Base-by-base conservation (phyloP, 2,329 filamentous ascomycete genomes). In the Stenocarpella maydis region DNA sequence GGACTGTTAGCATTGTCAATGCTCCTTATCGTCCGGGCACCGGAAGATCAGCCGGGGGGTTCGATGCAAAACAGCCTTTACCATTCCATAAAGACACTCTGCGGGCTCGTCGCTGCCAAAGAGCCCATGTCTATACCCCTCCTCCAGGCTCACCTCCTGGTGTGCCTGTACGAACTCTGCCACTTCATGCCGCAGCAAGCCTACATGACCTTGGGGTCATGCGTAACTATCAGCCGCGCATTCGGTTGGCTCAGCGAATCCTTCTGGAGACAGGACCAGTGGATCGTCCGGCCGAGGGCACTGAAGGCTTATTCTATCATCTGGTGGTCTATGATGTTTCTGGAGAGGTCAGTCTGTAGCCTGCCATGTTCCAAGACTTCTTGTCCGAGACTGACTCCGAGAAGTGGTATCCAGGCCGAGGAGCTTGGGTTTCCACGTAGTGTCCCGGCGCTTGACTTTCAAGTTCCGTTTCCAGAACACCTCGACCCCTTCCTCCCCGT, bases 261-360 rank as follows among this genome's bases (percentile, higher is more conserved):
- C 7, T 77, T 76, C 58, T 78, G 76, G 76, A 63, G 69, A 21
- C 65, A 69, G 26, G 73, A 74, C 8, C 68, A 70, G n/a, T 73
- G 74, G 67, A 63, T 68, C 1, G 54, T 72, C 14, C 67, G 60
- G 54, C 70, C 75, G 21, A 73, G 63, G 19, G 72, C 75, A 53
- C 63, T 77, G 58, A 76, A 77, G 69, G 68, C 74, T 39, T 76
- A 65, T 67, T 77, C 76, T 10, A 74, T 76, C 58, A 65, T 77
- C 41, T 78, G 75, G 76, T 78, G 76, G 76, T 73, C 76, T 1
- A 74, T 76, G 49, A 74, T 76, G 14, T 75, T 75, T 71, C 37
- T 77, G 47, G 76, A 78, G 68, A 74, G 74, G 76, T 77, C 67
- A 72, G 75, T 67, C 34, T 31, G 28, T 47, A 15, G 6, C 34